Base-by-base conservation (phyloP, 1,284 basidiomycete species). In the Gymnopus androsaceus region DNA sequence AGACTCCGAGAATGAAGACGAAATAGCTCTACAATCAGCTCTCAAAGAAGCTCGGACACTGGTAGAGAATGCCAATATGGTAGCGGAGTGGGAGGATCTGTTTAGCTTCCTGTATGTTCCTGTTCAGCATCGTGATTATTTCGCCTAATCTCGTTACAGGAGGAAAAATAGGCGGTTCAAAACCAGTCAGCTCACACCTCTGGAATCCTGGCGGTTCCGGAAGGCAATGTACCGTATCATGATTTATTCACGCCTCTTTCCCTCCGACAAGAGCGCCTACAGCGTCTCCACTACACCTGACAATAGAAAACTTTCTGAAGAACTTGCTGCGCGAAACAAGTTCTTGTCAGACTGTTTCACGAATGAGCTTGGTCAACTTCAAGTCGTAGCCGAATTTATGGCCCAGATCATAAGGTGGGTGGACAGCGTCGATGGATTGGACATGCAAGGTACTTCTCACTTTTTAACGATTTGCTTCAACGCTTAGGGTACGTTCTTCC, bases 141-240 rank as follows among this genome's bases (percentile, higher is more conserved):
- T 27, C 30, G 21, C 21, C 9, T 28, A 33, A 21, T 19, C 19
- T 9, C 6, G 4, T 9, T 25, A 7, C 28, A 58, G 57, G 25
- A 41, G 51, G 33, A 58, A 58, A 33, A 33, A 58, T 41, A 12
- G 21, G 12, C 40, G 44, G 14, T 51, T 19, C 21, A 38, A 28
- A 15, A 48, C 51, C 1, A 55, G 59, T 27, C 54, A 57, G 19
- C 42, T 63, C 12, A 52, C 52, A 14, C 17, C 31, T 3, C 34
- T 28, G 21, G 59, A 63, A 51, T 61, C 61, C 12, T 61, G 47
- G 55, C 57, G 57, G 6, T 63, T 61, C 33, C 55, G 38, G 19
- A 48, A 59, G 30, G 59, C 55, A n/a, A 34, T 61, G 45, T 61
- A 63, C 44, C 54, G 55, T 17, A 30, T 61, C 8, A 57, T 55